phyloP scores from a whole-genome alignment of 2,329 filamentous ascomycete species.

The Pseudogymnoascus sp. region DNA sequence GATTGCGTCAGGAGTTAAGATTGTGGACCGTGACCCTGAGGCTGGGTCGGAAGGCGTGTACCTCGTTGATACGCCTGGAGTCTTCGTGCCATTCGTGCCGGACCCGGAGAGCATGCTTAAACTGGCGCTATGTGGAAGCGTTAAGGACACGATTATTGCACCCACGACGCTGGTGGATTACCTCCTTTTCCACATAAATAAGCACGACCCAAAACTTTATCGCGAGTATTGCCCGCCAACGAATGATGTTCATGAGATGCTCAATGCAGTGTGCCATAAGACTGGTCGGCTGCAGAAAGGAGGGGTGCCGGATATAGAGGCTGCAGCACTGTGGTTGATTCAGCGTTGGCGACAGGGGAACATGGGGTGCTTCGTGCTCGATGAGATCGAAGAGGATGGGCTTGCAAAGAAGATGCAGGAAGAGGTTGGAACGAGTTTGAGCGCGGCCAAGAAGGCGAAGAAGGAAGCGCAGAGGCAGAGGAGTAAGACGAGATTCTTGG shows the following conservation, averaged over 20 bases:
- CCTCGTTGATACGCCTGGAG: constrained; percentile 85
- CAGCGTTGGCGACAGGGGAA: constrained; percentile 74
- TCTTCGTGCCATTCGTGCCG: constrained; percentile 88
- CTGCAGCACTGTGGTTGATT: constrained; percentile 72
- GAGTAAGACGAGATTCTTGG: constrained; percentile 20
- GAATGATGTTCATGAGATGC: constrained; percentile 71
- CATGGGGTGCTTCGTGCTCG: constrained; percentile 71
- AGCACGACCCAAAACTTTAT: constrained; percentile 26
- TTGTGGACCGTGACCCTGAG: constrained; percentile 51
- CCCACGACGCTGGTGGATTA: constrained; percentile 81
- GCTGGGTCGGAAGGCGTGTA: constrained; percentile 53
- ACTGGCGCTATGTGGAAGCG: constrained; percentile 81
- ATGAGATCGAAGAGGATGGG: constrained; percentile 61
- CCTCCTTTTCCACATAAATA: constrained; percentile 78
- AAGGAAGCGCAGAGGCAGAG: constrained; percentile 51
- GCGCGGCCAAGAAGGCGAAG: constrained; percentile 61
- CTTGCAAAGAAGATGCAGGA: constrained; percentile 46
- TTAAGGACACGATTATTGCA: constrained; percentile 81
- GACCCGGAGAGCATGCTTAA: constrained; percentile 88
- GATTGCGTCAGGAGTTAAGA: constrained; percentile 74
- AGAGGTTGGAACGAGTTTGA: constrained; percentile 53
- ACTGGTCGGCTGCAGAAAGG: constrained; percentile 73
- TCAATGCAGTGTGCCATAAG: constrained; percentile 63
- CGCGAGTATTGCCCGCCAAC: constrained; percentile 61
- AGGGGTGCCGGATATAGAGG: constrained; percentile 63